These are phyloP conservation scores for Aspergillus brunneoviolaceus DNA, from an alignment of 2,329 filamentous ascomycete genomes.

Conservation along the genomic window DNA sequence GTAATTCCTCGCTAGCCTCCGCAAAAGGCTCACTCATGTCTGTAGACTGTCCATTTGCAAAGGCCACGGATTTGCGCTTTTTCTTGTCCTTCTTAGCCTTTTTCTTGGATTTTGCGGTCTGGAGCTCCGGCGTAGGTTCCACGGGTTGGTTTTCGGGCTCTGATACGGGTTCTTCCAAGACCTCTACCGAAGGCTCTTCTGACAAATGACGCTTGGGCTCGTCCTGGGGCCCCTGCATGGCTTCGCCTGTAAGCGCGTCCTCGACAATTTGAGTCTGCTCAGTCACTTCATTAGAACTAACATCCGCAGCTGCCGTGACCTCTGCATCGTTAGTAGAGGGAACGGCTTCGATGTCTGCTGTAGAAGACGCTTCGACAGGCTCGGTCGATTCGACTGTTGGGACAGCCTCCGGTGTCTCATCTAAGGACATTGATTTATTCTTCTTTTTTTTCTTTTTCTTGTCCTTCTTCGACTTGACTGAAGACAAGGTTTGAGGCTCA, in stretches of 20 bases:
- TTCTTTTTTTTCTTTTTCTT: conserved; percentile 27
- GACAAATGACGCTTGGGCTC: neutral
- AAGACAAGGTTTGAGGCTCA: conserved; percentile 15
- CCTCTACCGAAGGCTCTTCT: neutral
- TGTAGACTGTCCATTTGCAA: conserved; percentile 24
- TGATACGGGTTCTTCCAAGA: neutral
- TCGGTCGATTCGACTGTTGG: neutral
- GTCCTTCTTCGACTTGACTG: conserved; percentile 26
- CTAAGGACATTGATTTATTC: conserved; percentile 6
- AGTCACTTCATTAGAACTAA: neutral
- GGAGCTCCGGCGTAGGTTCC: conserved; percentile 13
- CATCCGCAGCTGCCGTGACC: neutral
- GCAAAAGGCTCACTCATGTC: conserved; percentile 7
- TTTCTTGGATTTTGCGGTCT: conserved; percentile 28
- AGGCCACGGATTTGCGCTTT: conserved; percentile 26
- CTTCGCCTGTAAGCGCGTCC: neutral
- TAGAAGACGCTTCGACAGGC: neutral
- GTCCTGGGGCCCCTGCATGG: neutral
- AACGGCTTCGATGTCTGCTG: neutral
- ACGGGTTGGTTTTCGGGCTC: conserved; percentile 5
- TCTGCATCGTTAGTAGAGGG: neutral
- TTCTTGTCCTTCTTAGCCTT: conserved; percentile 46
- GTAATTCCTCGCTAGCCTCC: neutral
- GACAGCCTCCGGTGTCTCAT: conserved; percentile 1
- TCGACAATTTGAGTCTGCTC: neutral